These are phyloP conservation scores for Lachancea dasiensis DNA, from an alignment of 805 yeast species.

Conservation along the genomic window DNA sequence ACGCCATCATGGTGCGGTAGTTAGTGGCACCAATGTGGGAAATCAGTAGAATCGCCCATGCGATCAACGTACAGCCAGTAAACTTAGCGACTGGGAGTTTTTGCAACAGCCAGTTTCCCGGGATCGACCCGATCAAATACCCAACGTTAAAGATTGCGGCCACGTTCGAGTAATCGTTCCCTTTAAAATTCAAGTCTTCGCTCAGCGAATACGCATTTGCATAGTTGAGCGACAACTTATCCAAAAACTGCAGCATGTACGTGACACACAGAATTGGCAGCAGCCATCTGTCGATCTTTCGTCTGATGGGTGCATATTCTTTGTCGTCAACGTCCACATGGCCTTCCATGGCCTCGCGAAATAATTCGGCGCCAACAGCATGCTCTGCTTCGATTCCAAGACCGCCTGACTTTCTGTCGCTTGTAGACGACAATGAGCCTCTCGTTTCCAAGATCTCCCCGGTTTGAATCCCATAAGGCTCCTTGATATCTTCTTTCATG, in stretches of 20 bases:
- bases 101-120: conserved; percentile 18
- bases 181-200: conserved; percentile 35
- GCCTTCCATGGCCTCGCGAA: conserved; percentile 13
- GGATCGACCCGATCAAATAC: conserved; percentile 32
- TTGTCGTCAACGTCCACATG: conserved; percentile 13
- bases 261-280: conserved; percentile 20
- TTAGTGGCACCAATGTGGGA: conserved; percentile 19
- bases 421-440: background rate
- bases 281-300: conserved; percentile 21
- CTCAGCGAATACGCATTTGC: conserved; percentile 21
- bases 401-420: conserved; percentile 1
- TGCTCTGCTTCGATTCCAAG: conserved; percentile 4
- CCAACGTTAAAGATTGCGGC: conserved; percentile 38
- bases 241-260: conserved; percentile 19
- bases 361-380: conserved; percentile 16
- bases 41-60: conserved; percentile 17
- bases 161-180: conserved; percentile 36
- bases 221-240: conserved; percentile 16
- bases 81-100: conserved; percentile 26
- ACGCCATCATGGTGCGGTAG: conserved; percentile 17
- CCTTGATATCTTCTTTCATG: conserved; percentile 3
- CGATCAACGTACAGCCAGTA: conserved; percentile 17
- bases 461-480: background rate
- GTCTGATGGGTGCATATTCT: conserved; percentile 17
- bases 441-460: conserved; percentile 3